These are phyloP conservation scores for Chalara sp. DNA, from an alignment of 2,329 filamentous ascomycete genomes.

Conservation along the genomic window DNA sequence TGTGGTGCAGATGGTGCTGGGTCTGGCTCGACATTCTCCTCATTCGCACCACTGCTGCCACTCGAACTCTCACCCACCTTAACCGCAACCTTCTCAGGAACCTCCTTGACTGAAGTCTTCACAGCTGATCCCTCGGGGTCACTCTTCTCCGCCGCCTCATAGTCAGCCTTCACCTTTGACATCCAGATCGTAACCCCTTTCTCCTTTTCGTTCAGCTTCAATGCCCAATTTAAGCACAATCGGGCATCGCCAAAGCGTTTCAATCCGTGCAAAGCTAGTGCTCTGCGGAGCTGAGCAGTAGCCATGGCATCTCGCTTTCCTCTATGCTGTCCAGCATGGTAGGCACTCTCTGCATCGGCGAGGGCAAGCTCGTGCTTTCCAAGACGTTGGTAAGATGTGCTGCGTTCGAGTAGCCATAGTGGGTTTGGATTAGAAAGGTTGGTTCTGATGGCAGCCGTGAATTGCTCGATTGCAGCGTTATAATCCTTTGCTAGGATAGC, in stretches of 20 bases:
- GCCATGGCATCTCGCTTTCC: conserved; percentile 69
- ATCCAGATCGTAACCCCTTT: conserved; percentile 51
- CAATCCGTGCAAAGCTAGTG: conserved; percentile 64
- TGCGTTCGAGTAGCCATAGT: conserved; percentile 74
- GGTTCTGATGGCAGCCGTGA: conserved; percentile 56
- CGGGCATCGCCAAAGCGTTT: conserved; percentile 69
- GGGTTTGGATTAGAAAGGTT: conserved; percentile 53
- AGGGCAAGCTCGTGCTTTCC: conserved; percentile 58
- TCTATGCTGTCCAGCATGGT: conserved; percentile 56
- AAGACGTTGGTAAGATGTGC: conserved; percentile 67
- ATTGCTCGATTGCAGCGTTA: conserved; percentile 42
- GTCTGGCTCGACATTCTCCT: conserved; percentile 10
- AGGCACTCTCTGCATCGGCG: conserved; percentile 60
- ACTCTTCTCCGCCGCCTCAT: conserved; percentile 37
- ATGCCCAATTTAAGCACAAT: conserved; percentile 56
- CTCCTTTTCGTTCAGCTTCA: conserved; percentile 44
- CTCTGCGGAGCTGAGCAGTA: conserved; percentile 76
- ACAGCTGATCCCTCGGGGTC: conserved; percentile 38
- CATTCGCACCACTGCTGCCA: background rate
- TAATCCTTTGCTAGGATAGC: background rate
- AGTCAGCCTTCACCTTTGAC: conserved; percentile 44
- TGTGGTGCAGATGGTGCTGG: background rate
- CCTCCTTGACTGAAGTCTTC: conserved; percentile 41
- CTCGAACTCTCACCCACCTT: conserved; percentile 22
- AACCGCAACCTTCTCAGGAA: conserved; percentile 37